Conservation (phyloP, 495 filamentous ascomycete genomes). For the Podospora bellae-mahoneyi region DNA sequence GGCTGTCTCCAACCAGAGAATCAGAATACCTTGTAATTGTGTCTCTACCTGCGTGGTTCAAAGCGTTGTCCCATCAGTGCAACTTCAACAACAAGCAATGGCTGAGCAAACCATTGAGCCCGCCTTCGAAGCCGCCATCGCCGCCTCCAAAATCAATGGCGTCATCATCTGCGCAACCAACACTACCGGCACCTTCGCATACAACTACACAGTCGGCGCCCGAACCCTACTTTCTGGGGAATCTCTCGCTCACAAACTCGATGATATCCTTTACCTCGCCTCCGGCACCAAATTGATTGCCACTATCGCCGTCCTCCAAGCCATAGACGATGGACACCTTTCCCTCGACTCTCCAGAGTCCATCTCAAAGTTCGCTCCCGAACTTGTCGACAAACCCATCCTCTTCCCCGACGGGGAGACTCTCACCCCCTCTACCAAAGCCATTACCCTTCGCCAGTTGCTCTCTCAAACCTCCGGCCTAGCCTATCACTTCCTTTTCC, state of each 20-base stretch:
- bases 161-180: constrained; percentile 30
- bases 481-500: constrained; percentile 25
- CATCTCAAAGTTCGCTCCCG: constrained; percentile 38
- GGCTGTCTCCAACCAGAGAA: too few species aligned
- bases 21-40: too few species aligned
- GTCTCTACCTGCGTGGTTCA: too few species aligned
- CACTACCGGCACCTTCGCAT: constrained; percentile 23
- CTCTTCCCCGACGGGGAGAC: not conserved
- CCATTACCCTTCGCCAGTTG: too few species aligned
- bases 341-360: constrained; percentile 36
- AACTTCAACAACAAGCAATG: too few species aligned
- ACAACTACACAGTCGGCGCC: constrained; percentile 23
- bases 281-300: constrained; percentile 59
- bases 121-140: constrained; percentile 27
- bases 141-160: constrained; percentile 27
- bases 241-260: constrained; percentile 33
- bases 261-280: constrained; percentile 36
- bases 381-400: constrained; percentile 33
- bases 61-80: too few species aligned
- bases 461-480: constrained; percentile 7
- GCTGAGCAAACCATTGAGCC: constrained; percentile 17
- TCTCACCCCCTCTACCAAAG: not conserved
- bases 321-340: constrained; percentile 47
- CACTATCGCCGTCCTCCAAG: constrained; percentile 46
- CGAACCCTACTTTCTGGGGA: constrained; percentile 41